A percentile compares a stretch with the other conserved stretches of the same genome.
phyloP scores from a whole-genome alignment of 495 filamentous ascomycete species.

The Neurospora africana region DNA sequence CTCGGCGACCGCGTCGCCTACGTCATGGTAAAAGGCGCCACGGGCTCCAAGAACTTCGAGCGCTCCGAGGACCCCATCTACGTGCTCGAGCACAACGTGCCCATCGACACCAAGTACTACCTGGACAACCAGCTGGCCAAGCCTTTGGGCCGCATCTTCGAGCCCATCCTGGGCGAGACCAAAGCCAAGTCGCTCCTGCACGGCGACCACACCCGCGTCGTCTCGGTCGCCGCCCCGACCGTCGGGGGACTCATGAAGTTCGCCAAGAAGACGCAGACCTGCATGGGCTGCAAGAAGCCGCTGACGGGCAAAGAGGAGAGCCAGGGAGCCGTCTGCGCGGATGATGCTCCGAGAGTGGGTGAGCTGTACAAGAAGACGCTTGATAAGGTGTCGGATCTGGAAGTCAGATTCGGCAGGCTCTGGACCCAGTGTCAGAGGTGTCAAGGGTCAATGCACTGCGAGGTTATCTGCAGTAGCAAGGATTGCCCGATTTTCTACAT shows the following conservation, averaged over 20 bases:
- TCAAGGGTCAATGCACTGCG: constrained; percentile 93
- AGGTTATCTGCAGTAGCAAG: constrained; percentile 91
- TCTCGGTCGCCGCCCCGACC: constrained; percentile 79
- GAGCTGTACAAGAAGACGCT: constrained; percentile 92
- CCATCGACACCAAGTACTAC: constrained; percentile 98
- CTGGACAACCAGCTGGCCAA: constrained; percentile 97
- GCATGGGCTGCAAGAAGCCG: constrained; percentile 98
- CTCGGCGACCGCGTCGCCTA: constrained; percentile 96
- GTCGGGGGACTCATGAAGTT: constrained; percentile 97
- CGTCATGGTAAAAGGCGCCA: constrained; percentile 88
- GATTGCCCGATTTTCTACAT: constrained; percentile 99
- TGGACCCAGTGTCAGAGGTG: constrained; percentile 99
- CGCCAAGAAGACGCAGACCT: constrained; percentile 91
- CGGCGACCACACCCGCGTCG: constrained; percentile 85
- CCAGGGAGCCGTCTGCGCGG: constrained; percentile 75
- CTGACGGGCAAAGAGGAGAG: constrained; percentile 66
- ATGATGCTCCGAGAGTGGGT: constrained; percentile 74
- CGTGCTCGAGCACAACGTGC: constrained; percentile 94
- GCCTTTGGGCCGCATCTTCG: constrained; percentile 89
- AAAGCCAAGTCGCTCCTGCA: constrained; percentile 72
- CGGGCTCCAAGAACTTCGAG: constrained; percentile 87
- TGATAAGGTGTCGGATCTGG: constrained; percentile 76
- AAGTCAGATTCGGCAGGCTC: constrained; percentile 81
- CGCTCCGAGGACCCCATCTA: constrained; percentile 92
- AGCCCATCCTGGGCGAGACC: constrained; percentile 88